phyloP scores from a whole-genome alignment of 2,329 filamentous ascomycete genomes.

The Moelleriella libera region DNA sequence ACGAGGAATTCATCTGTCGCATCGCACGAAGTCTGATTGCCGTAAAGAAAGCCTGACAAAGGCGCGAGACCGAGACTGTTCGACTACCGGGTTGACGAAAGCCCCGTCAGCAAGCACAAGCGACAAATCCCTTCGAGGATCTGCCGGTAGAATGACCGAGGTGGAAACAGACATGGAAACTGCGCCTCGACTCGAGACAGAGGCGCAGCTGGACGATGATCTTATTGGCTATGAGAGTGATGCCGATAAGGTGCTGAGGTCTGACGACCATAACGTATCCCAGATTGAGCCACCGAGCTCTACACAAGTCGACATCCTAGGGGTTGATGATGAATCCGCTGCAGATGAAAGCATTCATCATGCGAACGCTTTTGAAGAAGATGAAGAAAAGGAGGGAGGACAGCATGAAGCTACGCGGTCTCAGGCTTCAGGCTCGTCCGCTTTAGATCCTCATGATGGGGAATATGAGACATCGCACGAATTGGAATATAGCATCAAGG shows the following conservation, averaged over 20 bases:
- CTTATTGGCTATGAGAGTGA: constrained; percentile 24
- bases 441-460: constrained; percentile 1
- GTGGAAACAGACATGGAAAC: constrained; percentile 18
- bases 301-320: neutral
- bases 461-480: constrained; percentile 14
- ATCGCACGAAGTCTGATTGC: no score
- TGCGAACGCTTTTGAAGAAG: neutral
- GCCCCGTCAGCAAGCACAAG: no score
- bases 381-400: neutral
- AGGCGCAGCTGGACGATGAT: constrained; percentile 16
- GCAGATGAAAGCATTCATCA: no score
- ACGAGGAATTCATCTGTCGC: no score
- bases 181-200: constrained; percentile 10
- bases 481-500: constrained; percentile 21
- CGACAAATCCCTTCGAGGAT: no score
- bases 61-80: no score
- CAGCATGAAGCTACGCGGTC: neutral
- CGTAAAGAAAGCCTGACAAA: no score
- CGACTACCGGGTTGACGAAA: no score
- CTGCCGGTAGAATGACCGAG: constrained; percentile 9
- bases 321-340: neutral
- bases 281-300: neutral
- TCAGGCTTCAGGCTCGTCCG: neutral
- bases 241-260: constrained; percentile 1
- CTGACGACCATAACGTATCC: neutral